Conservation (phyloP, 176 grass and related monocot species). For the Oryza punctata region DNA sequence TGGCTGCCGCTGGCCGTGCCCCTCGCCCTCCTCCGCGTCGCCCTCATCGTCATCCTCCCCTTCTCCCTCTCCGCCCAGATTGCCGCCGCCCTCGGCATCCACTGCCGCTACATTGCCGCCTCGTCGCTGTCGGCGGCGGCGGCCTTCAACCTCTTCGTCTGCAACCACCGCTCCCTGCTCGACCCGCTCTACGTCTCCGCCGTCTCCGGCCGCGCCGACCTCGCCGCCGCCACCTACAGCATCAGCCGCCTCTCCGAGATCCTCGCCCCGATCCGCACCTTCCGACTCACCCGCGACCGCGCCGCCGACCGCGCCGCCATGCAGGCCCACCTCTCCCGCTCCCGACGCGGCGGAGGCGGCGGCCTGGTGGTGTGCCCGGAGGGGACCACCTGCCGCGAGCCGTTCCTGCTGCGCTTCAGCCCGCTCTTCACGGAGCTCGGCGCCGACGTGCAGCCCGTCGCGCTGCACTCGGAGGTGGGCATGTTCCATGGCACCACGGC, state of each 20-base stretch:
- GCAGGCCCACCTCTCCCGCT: background rate
- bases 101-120: constrained; percentile 32
- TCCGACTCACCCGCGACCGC: constrained; percentile 13
- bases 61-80: constrained; percentile 48
- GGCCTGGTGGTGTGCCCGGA: constrained; percentile 28
- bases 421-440: constrained; percentile 61
- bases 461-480: constrained; percentile 44
- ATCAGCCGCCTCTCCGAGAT: constrained; percentile 1
- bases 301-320: constrained; percentile 5
- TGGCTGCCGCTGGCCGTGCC: constrained; percentile 63
- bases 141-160: background rate
- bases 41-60: constrained; percentile 41
- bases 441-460: constrained; percentile 54
- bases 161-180: background rate
- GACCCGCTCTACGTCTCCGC: background rate
- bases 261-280: background rate
- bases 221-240: background rate
- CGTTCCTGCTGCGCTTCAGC: constrained; percentile 39
- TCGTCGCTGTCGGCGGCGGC: background rate
- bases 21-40: constrained; percentile 48
- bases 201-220: background rate
- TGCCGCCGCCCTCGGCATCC: constrained; percentile 60
- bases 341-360: background rate
- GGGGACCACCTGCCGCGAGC: constrained; percentile 48
- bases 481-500: constrained; percentile 94